Evolutionary conservation across 148 eudicot genomes (phyloP).

Genomic region (Mesembryanthemum crystallinum): DNA sequence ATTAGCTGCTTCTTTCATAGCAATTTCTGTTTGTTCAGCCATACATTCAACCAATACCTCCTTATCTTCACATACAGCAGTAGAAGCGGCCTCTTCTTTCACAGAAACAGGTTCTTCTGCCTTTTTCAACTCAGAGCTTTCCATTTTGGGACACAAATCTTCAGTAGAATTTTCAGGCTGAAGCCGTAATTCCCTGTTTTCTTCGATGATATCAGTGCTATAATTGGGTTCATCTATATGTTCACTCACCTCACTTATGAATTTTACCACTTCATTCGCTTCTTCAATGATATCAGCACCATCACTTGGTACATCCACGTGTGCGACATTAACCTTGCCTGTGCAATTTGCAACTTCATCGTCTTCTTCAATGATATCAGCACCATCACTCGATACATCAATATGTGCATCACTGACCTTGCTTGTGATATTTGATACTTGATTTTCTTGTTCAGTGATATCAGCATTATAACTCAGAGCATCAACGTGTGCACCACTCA

Average conservation of each 20-base stretch:
- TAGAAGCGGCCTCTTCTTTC: slow-evolving; percentile 34
- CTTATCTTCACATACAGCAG: slow-evolving; percentile 24
- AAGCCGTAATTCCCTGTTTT: slow-evolving; percentile 24
- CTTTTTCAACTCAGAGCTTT: slow-evolving; percentile 21
- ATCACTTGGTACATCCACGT: slow-evolving; percentile 23
- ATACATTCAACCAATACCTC: slow-evolving; percentile 32
- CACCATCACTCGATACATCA: slow-evolving; percentile 25
- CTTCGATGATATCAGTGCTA: slow-evolving; percentile 21
- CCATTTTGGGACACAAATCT: slow-evolving; percentile 24
- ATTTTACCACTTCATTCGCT: slow-evolving; percentile 7
- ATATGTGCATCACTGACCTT: slow-evolving; percentile 15
- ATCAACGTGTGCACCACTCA: slow-evolving; percentile 12
- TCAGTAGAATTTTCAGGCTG: slow-evolving; percentile 25
- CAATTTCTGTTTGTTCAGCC: slow-evolving; percentile 27
- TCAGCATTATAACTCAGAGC: slow-evolving; percentile 26
- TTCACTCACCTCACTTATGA: slow-evolving; percentile 17
- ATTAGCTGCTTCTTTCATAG: slow-evolving; percentile 23
- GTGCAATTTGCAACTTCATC: slow-evolving; percentile 12
- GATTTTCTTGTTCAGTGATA: slow-evolving; percentile 22
- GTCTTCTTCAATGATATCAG: slow-evolving; percentile 24
- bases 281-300: slow-evolving; percentile 21
- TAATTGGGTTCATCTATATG: slow-evolving; percentile 24
- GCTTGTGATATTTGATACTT: not conserved
- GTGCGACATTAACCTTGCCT: slow-evolving; percentile 9
- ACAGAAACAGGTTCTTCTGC: slow-evolving; percentile 35